Base-by-base conservation (phyloP, 352 stramenopile genomes). In the Globisporangium emineosum region DNA sequence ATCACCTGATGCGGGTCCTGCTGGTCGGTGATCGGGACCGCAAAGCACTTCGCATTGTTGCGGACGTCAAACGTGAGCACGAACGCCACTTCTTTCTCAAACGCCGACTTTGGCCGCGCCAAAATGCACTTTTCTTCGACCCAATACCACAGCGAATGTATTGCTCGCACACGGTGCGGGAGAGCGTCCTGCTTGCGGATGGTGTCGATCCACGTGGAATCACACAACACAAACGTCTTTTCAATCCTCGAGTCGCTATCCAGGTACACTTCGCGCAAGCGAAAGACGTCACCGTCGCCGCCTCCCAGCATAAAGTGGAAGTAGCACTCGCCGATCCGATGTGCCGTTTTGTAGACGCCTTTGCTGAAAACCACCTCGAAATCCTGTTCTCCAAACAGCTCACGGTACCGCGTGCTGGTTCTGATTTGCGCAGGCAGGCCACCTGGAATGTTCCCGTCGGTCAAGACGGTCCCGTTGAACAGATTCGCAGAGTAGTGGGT, bases 71-170 rank as follows among this genome's bases (percentile, higher is more conserved):
- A 60, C n/a, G 23, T 40, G 21, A 66, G 49, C 7, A 60, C 12
- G 27, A 57, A 55, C 1, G 29, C 59, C 15, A 56, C 54, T 1
- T 8, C 19, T 35, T 23, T 42, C 30, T 5, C 52, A 42, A 67
- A 56, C 25, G 50, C 50, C 5, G 15, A 55, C 12, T 57, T 66
- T 19, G 71, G 68, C 17, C 76, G 70, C 13, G 85, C 69, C 2
- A 87, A 35, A 7, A 89, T 67, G 45, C 69, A 79, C 1, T 69
- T 62, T 8, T 66, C 9, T 9, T 86, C 67, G 10, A 79, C 57
- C 75, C 76, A 86, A 35, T 77, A 79, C 77, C 79, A 86, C 13
- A 81, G 70, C 0, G 68, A 81, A 40, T 82, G 76, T 37, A 86
- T 32, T 25, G 68, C 13, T 29, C 25, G 8, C 9, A 85, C 56